Evolutionary conservation across 208 protist genomes (phyloP).

Genomic region (Acanthamoeba healyi): DNA sequence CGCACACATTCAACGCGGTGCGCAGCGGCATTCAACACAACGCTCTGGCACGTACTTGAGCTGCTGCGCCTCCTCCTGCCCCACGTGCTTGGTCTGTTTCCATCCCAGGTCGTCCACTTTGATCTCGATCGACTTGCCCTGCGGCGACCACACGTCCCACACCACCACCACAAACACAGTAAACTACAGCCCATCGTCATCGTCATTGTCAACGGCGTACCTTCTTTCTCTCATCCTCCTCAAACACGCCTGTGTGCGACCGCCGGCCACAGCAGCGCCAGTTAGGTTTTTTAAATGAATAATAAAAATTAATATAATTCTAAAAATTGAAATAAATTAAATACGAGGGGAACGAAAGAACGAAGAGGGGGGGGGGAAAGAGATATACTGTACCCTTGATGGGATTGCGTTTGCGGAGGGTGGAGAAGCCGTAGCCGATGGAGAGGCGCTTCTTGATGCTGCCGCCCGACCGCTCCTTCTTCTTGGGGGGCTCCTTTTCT

Average conservation of each 20-base stretch:
- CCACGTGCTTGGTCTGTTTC: conserved; percentile 4
- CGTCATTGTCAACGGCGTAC: background rate
- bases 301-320: too few relatives aligned
- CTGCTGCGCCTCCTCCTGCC: background rate
- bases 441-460: background rate
- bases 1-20: background rate
- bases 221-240: conserved; percentile 1
- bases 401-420: background rate
- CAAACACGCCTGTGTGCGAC: background rate
- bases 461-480: background rate
- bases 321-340: too few relatives aligned
- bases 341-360: background rate
- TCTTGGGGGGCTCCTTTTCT: background rate
- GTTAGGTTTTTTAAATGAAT: too few relatives aligned
- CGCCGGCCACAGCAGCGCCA: too few relatives aligned
- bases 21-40: too few relatives aligned
- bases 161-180: too few relatives aligned
- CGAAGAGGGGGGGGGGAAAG: background rate
- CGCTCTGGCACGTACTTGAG: conserved; percentile 13
- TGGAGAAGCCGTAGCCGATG: conserved; percentile 3
- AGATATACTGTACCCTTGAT: background rate
- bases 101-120: conserved; percentile 4
- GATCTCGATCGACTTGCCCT: background rate
- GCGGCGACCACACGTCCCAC: too few relatives aligned
- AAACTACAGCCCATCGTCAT: background rate